Evolutionary conservation across 2,329 filamentous ascomycete species (phyloP).

Genomic region (Aureobasidium sp.): DNA sequence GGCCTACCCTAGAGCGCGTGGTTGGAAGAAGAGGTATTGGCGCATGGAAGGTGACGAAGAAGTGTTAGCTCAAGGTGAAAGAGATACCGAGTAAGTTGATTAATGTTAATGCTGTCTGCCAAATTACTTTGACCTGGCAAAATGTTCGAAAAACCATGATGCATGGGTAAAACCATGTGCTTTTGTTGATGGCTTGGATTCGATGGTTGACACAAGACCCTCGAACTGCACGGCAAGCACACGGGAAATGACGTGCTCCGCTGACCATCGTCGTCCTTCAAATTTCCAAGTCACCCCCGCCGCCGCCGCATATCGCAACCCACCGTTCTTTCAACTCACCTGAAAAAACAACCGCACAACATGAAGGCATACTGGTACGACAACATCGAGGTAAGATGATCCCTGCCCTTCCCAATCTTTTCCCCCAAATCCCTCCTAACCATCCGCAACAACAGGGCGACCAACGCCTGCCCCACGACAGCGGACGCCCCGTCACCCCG

Average conservation of each 20-base stretch:
- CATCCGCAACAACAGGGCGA: constrained; percentile 60
- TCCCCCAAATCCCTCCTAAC: constrained; percentile 16
- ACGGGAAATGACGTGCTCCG: constrained; percentile 7
- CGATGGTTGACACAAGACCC: not conserved
- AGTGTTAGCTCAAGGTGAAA: constrained; percentile 26
- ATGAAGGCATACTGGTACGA: constrained; percentile 68
- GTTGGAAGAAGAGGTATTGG: constrained; percentile 39
- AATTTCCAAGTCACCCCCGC: constrained; percentile 4
- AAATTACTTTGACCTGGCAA: not conserved
- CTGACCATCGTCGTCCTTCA: constrained; percentile 3
- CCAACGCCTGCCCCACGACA: constrained; percentile 86
- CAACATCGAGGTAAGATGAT: constrained; percentile 52
- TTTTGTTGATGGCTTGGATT: too few species aligned
- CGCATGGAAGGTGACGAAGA: constrained; percentile 37
- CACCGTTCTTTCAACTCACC: not conserved
- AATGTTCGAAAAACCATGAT: too few species aligned
- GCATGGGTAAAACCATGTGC: too few species aligned
- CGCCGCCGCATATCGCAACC: not conserved
- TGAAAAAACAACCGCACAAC: not conserved
- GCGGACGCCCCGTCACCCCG: constrained; percentile 59
- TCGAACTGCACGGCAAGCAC: not conserved
- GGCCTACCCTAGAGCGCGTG: constrained; percentile 62
- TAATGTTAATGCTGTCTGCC: not conserved
- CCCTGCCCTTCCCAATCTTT: not conserved
- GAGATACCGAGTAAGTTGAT: not conserved